phyloP scores from a whole-genome alignment of 2,329 filamentous ascomycete genomes.

The Aspergillus luchuensis region DNA sequence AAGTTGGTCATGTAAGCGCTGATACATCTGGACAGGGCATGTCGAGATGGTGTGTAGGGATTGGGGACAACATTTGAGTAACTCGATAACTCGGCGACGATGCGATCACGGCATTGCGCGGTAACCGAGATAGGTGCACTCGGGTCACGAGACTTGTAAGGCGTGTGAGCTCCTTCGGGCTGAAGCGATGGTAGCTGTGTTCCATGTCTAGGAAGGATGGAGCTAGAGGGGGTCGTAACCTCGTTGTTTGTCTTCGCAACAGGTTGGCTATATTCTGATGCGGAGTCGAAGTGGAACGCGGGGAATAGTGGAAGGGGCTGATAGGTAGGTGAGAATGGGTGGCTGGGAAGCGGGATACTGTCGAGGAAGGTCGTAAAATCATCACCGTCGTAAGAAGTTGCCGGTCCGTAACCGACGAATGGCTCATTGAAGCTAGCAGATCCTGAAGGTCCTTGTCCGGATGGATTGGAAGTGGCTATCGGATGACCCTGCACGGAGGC shows the following conservation, averaged over 20 bases:
- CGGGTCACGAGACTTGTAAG: constrained; percentile 29
- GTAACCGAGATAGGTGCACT: constrained; percentile 35
- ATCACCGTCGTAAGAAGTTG: constrained; percentile 30
- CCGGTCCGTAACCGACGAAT: constrained; percentile 26
- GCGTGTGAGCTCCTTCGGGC: constrained; percentile 31
- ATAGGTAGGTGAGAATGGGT: constrained; percentile 37
- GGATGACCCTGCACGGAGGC: not conserved
- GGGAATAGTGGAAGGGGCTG: constrained; percentile 38
- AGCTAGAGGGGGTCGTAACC: constrained; percentile 30
- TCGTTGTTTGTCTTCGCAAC: constrained; percentile 19
- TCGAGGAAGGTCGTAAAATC: constrained; percentile 41
- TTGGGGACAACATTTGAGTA: constrained; percentile 34
- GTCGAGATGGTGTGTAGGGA: constrained; percentile 33
- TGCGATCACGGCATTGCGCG: constrained; percentile 33
- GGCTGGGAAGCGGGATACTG: constrained; percentile 36
- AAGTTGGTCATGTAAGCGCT: constrained; percentile 37
- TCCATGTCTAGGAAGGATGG: constrained; percentile 36
- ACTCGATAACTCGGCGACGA: constrained; percentile 23
- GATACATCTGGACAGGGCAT: constrained; percentile 37
- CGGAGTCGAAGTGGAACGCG: constrained; percentile 26
- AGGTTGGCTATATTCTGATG: constrained; percentile 29
- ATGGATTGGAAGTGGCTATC: not conserved
- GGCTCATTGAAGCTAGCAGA: constrained; percentile 25
- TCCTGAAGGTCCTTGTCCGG: constrained; percentile 17
- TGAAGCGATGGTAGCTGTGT: constrained; percentile 38